Evolutionary conservation across 768 basidiomycete genomes (phyloP).

Genomic region (Nidularia sp.): DNA sequence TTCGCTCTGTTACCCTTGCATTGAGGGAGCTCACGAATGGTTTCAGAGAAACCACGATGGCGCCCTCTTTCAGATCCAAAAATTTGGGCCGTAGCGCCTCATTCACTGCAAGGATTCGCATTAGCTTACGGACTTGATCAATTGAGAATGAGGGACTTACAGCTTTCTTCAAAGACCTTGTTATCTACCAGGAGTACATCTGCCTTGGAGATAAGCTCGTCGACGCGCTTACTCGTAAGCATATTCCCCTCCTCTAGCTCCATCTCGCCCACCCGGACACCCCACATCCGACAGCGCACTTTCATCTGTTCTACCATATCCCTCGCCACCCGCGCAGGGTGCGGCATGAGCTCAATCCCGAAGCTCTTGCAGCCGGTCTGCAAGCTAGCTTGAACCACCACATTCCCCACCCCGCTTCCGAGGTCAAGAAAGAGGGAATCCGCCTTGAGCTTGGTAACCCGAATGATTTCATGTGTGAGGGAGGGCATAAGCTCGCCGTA

Average conservation of each 20-base stretch:
- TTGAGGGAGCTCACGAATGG: constrained; percentile 75
- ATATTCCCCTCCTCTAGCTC: constrained; percentile 87
- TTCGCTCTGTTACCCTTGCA: constrained; percentile 80
- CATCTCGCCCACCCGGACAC: constrained; percentile 68
- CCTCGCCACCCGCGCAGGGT: constrained; percentile 77
- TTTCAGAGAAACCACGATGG: constrained; percentile 82
- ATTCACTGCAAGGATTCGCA: constrained; percentile 55
- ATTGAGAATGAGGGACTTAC: constrained; percentile 40
- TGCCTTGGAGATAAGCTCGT: constrained; percentile 69
- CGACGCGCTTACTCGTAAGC: constrained; percentile 60
- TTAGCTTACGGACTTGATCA: background rate
- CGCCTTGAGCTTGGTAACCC: constrained; percentile 49
- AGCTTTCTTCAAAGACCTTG: constrained; percentile 71
- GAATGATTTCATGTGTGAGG: constrained; percentile 71
- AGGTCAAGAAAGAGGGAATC: constrained; percentile 77
- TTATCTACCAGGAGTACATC: constrained; percentile 93
- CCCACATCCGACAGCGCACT: constrained; percentile 89
- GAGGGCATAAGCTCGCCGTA: constrained; percentile 89
- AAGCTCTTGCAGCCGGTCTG: constrained; percentile 76
- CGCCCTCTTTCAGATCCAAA: constrained; percentile 91
- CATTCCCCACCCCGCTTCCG: constrained; percentile 85
- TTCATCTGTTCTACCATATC: constrained; percentile 72
- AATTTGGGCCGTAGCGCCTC: constrained; percentile 85
- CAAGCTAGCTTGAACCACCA: constrained; percentile 75
- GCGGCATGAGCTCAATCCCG: constrained; percentile 75